Conservation (phyloP, 2,329 filamentous ascomycete genomes). For the Pseudogymnoascus sp. region DNA sequence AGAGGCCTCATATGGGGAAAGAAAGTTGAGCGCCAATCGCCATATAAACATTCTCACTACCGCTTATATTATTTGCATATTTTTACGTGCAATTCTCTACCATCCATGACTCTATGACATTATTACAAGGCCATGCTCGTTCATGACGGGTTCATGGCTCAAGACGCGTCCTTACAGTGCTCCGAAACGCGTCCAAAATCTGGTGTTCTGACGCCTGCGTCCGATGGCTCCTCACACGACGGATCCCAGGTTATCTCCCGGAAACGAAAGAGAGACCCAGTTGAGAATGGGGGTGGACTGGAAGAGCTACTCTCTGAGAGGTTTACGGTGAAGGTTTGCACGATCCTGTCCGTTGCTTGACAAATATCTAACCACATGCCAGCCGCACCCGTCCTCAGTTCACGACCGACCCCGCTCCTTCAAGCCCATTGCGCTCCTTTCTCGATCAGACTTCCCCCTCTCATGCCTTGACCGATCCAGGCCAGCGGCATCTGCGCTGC, state of each 20-base stretch:
- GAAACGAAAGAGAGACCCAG: slow-evolving; percentile 27
- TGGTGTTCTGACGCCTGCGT: slow-evolving; percentile 23
- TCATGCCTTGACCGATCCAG: slow-evolving; percentile 45
- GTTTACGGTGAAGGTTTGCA: slow-evolving; percentile 28
- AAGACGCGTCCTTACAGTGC: slow-evolving; percentile 20
- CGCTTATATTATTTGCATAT: slow-evolving; percentile 1
- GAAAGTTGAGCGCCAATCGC: not conserved
- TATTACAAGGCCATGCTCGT: slow-evolving; percentile 27
- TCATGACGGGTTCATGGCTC: slow-evolving; percentile 20
- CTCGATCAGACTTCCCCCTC: slow-evolving; percentile 52
- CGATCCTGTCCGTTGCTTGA: not conserved
- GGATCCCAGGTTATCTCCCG: slow-evolving; percentile 14
- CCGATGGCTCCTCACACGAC: slow-evolving; percentile 21
- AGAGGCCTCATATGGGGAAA: not conserved
- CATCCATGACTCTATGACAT: slow-evolving; percentile 24
- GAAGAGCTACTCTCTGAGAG: slow-evolving; percentile 27
- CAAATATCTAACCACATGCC: slow-evolving; percentile 17
- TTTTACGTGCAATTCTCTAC: slow-evolving; percentile 11
- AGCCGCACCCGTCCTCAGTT: slow-evolving; percentile 50
- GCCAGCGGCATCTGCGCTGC: slow-evolving; percentile 42
- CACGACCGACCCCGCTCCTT: slow-evolving; percentile 46
- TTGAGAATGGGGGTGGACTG: slow-evolving; percentile 20
- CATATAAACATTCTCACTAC: slow-evolving; percentile 1
- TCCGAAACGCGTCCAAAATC: slow-evolving; percentile 21
- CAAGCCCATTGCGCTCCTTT: slow-evolving; percentile 54